These are phyloP conservation scores for Dactylellina parvicollis DNA, from an alignment of 2,329 filamentous ascomycete species.

Conservation along the genomic window DNA sequence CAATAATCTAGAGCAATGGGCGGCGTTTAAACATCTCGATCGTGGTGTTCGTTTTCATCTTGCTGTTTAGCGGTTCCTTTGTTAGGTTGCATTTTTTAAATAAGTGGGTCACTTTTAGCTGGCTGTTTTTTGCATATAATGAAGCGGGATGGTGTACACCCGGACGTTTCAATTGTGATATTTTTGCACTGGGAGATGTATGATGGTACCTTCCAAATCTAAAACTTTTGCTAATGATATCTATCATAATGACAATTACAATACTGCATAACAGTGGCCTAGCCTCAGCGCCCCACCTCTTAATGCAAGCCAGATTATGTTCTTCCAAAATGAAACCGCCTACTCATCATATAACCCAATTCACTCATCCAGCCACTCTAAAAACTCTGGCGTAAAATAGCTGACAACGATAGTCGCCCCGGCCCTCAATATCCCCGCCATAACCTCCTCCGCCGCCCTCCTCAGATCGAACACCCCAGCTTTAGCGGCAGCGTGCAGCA, in stretches of 20 bases:
- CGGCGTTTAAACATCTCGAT: constrained; percentile 25
- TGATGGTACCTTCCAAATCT: too few relatives aligned
- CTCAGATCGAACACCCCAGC: constrained; percentile 96
- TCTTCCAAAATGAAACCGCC: too few relatives aligned
- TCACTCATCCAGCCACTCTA: constrained; percentile 59
- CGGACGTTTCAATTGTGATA: background rate
- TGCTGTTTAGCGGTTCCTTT: constrained; percentile 4
- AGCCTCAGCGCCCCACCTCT: too few relatives aligned
- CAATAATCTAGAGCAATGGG: constrained; percentile 41
- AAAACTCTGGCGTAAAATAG: constrained; percentile 88
- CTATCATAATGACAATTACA: too few relatives aligned
- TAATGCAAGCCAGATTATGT: too few relatives aligned
- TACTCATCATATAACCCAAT: too few relatives aligned
- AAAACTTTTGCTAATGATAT: too few relatives aligned
- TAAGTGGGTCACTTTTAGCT: background rate
- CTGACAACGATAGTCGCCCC: constrained; percentile 92
- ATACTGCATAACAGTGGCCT: too few relatives aligned
- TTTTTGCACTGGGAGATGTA: too few relatives aligned
- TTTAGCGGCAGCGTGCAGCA: constrained; percentile 96
- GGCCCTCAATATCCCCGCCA: constrained; percentile 89
- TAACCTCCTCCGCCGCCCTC: constrained; percentile 92
- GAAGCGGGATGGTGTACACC: background rate
- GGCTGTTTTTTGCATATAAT: background rate
- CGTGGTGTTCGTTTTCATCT: constrained; percentile 16
- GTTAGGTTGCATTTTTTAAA: background rate